Evolutionary conservation across 768 basidiomycete species (phyloP).

Genomic region (Asterophora parasitica): DNA sequence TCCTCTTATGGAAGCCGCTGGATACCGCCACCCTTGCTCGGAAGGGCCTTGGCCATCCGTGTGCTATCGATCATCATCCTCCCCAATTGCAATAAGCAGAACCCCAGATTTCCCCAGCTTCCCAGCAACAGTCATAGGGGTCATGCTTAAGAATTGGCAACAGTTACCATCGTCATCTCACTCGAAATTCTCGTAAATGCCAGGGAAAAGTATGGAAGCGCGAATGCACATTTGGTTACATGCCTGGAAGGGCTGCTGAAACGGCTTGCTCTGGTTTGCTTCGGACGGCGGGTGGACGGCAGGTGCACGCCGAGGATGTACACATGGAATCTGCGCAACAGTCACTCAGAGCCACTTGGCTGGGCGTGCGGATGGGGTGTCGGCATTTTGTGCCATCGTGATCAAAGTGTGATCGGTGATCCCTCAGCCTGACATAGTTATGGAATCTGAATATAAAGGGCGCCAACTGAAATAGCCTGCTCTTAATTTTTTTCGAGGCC

Average conservation of each 20-base stretch:
- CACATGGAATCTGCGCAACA: background rate
- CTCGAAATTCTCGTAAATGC: background rate
- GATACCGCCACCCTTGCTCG: background rate
- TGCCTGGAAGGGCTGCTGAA: background rate
- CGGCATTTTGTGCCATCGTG: slow-evolving; percentile 11
- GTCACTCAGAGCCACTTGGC: slow-evolving; percentile 13
- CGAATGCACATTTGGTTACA: background rate
- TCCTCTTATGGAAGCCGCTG: slow-evolving; percentile 3
- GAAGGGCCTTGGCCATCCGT: slow-evolving; percentile 2
- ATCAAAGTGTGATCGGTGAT: slow-evolving; percentile 13
- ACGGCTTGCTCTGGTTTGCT: too few relatives aligned
- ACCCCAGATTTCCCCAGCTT: slow-evolving; percentile 2
- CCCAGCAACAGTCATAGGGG: background rate
- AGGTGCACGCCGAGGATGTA: background rate
- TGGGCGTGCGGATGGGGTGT: slow-evolving; percentile 8
- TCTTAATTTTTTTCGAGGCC: background rate
- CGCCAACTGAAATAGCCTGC: background rate
- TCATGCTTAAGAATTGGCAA: background rate
- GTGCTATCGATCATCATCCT: background rate
- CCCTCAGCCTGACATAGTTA: slow-evolving; percentile 14
- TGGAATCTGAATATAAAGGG: slow-evolving; percentile 12
- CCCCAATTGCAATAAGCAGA: background rate
- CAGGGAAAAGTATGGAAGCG: background rate
- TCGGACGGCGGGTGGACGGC: too few relatives aligned
- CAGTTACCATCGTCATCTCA: background rate